phyloP scores from a whole-genome alignment of 139 green algal genomes.

The Mesostigma viride region DNA sequence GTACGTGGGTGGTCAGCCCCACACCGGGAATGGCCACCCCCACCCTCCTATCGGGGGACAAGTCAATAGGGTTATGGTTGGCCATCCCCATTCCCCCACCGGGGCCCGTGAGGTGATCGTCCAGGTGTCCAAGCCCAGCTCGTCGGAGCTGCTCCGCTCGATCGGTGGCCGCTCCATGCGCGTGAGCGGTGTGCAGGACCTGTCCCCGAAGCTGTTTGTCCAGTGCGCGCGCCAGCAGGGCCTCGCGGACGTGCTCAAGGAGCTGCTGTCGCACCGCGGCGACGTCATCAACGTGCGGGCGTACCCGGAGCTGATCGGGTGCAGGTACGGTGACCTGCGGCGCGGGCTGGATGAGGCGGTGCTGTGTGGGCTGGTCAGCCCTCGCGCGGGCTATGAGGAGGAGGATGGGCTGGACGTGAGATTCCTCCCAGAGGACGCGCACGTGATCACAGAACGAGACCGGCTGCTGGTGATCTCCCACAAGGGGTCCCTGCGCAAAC shows the following conservation, averaged over 20 bases:
- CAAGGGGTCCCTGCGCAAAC: too few relatives aligned
- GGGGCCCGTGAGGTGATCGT: too few relatives aligned
- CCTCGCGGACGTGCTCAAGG: not conserved
- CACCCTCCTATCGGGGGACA: too few relatives aligned
- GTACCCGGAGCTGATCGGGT: slow-evolving; percentile 14
- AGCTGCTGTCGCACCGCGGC: slow-evolving; percentile 10
- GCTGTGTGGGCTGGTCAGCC: not conserved
- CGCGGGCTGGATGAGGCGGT: slow-evolving; percentile 13
- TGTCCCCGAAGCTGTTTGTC: not conserved
- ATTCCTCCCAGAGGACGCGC: too few relatives aligned
- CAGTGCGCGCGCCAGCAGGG: not conserved
- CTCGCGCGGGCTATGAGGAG: too few relatives aligned
- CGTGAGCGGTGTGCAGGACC: not conserved
- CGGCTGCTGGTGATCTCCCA: too few relatives aligned
- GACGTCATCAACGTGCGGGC: slow-evolving; percentile 28
- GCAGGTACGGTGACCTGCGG: slow-evolving; percentile 13
- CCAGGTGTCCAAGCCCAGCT: slow-evolving; percentile 24
- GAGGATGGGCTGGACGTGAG: too few relatives aligned
- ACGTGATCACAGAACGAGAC: too few relatives aligned
- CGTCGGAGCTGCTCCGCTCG: not conserved
- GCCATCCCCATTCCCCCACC: too few relatives aligned
- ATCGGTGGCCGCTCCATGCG: not conserved
- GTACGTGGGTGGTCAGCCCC: too few relatives aligned
- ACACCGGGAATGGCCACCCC: too few relatives aligned
- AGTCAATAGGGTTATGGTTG: too few relatives aligned